These are phyloP conservation scores for Endothia cerciana DNA, from an alignment of 2,329 filamentous ascomycete genomes.

Conservation along the genomic window DNA sequence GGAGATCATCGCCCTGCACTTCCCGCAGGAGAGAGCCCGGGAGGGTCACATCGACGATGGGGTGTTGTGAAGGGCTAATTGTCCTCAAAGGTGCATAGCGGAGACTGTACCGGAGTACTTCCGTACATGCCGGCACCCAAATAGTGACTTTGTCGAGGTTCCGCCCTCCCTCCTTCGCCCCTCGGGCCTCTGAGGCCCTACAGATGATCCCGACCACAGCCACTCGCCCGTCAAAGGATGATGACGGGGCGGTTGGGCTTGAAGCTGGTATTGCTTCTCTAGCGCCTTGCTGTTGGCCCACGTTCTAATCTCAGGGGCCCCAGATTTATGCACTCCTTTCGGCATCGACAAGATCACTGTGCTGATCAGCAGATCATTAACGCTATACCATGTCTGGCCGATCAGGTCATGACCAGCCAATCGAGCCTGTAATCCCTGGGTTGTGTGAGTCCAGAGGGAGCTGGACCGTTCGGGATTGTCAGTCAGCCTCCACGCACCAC, in stretches of 20 bases:
- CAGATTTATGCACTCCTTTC: conserved; percentile 2
- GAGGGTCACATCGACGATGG: conserved; percentile 10
- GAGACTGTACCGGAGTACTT: conserved; percentile 19
- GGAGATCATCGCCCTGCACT: conserved; percentile 9
- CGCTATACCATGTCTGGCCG: conserved; percentile 7
- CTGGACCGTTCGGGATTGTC: conserved; percentile 24
- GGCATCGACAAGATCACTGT: conserved; percentile 1
- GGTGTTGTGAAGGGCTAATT: conserved; percentile 12
- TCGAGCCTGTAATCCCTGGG: conserved; percentile 8
- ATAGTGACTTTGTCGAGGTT: not conserved
- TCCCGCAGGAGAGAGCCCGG: not conserved
- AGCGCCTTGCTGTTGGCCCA: conserved; percentile 11
- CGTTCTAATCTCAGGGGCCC: conserved; percentile 4
- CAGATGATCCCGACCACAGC: too few species aligned
- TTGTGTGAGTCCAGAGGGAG: conserved; percentile 3
- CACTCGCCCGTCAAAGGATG: too few species aligned
- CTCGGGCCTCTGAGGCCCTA: not conserved
- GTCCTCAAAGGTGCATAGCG: not conserved
- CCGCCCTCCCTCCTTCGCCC: not conserved
- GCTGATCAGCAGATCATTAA: conserved; percentile 1
- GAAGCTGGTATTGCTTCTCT: conserved; percentile 8
- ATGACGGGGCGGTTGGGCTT: not conserved
- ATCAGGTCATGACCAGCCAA: conserved; percentile 14
- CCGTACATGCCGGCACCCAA: not conserved
- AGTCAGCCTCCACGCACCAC: conserved; percentile 27